phyloP scores from a whole-genome alignment of 2,329 filamentous ascomycete genomes.

The Neophaeococcomyces aloes region DNA sequence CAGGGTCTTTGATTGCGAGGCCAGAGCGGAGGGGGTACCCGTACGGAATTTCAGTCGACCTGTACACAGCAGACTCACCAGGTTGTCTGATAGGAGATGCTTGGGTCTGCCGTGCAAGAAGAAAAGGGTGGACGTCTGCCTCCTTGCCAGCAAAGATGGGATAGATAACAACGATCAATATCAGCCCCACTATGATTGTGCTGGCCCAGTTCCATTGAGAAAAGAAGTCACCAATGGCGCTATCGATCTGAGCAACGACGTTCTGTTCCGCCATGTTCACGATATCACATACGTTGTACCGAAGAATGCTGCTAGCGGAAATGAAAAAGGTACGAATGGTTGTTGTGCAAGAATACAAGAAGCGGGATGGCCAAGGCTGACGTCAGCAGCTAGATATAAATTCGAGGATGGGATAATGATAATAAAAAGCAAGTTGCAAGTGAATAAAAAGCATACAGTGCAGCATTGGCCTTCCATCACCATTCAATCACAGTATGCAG shows the following conservation, averaged over 20 bases:
- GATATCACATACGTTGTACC: too few relatives aligned
- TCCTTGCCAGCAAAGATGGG: slow-evolving; percentile 62
- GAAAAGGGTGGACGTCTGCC: slow-evolving; percentile 82
- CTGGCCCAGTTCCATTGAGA: slow-evolving; percentile 65
- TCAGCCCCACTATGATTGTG: slow-evolving; percentile 56
- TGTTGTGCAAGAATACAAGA: neutral
- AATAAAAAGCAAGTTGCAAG: too few relatives aligned
- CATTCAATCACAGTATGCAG: too few relatives aligned
- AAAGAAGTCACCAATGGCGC: slow-evolving; percentile 19
- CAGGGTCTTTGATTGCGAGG: slow-evolving; percentile 70
- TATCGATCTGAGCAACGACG: slow-evolving; percentile 15
- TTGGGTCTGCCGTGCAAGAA: slow-evolving; percentile 74
- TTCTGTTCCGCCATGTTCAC: slow-evolving; percentile 12
- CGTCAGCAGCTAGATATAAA: neutral
- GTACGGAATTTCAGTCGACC: slow-evolving; percentile 74
- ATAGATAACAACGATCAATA: slow-evolving; percentile 60
- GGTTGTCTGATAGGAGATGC: slow-evolving; percentile 69
- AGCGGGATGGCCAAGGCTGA: neutral
- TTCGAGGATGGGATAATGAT: too few relatives aligned
- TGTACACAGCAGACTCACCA: slow-evolving; percentile 75
- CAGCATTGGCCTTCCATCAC: too few relatives aligned
- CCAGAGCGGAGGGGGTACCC: slow-evolving; percentile 70
- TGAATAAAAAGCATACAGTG: too few relatives aligned
- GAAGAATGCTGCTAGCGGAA: neutral
- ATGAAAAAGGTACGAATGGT: neutral